phyloP scores from a whole-genome alignment of 768 basidiomycete genomes.

The Guyanaporus albipodus region DNA sequence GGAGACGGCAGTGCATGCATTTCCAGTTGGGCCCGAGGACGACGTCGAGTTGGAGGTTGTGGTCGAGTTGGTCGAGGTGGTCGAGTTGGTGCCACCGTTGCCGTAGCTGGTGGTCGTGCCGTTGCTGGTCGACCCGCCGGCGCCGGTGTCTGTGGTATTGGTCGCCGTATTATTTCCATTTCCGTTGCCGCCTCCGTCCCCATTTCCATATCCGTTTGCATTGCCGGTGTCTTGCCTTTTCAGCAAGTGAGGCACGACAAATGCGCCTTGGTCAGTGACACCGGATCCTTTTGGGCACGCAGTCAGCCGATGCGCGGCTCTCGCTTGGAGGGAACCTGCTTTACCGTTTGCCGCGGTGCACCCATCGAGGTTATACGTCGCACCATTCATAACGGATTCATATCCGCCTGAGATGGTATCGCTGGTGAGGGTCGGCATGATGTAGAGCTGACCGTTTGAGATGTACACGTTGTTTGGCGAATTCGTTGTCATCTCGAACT shows the following conservation, averaged over 20 bases:
- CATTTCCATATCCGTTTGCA: background rate
- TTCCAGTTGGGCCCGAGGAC: conserved; percentile 8
- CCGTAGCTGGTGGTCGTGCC: conserved; percentile 2
- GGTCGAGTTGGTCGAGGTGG: conserved; percentile 16
- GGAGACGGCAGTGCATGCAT: conserved; percentile 43
- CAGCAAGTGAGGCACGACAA: conserved; percentile 7
- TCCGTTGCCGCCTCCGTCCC: background rate
- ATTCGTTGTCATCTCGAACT: conserved; percentile 55
- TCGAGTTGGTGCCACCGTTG: conserved; percentile 19
- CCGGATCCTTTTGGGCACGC: too few species aligned
- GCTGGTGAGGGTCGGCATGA: conserved; percentile 56
- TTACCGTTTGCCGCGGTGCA: conserved; percentile 30
- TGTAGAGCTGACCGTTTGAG: conserved; percentile 49
- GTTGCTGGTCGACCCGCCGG: background rate
- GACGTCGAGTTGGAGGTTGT: conserved; percentile 19
- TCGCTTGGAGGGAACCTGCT: conserved; percentile 6
- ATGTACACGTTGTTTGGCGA: conserved; percentile 39
- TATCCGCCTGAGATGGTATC: conserved; percentile 39
- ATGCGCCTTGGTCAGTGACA: conserved; percentile 23
- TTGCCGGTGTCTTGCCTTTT: conserved; percentile 27
- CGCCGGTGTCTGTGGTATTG: background rate
- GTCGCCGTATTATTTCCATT: conserved; percentile 1
- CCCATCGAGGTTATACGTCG: conserved; percentile 34
- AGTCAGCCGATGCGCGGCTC: too few species aligned
- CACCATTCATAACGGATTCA: conserved; percentile 38